These are phyloP conservation scores for Ascochyta pisi DNA, from an alignment of 2,329 filamentous ascomycete species.

Conservation along the genomic window DNA sequence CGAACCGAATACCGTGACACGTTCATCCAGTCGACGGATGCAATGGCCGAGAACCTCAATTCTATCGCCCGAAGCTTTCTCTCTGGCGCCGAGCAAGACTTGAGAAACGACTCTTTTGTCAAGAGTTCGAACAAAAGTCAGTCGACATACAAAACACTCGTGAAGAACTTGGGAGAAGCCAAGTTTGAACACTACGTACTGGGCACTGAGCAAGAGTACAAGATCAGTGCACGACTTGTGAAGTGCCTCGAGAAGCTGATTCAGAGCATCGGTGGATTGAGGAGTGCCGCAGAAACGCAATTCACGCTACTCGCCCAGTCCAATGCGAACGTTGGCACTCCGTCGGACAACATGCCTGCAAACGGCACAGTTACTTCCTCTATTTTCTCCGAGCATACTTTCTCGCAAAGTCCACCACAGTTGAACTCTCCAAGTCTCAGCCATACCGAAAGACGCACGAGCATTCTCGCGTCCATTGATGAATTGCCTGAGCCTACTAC, in stretches of 20 bases:
- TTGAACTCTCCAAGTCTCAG: conserved; percentile 41
- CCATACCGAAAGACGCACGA: conserved; percentile 40
- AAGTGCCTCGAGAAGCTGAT: conserved; percentile 84
- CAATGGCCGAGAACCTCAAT: conserved; percentile 80
- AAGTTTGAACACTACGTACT: conserved; percentile 87
- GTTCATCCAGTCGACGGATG: conserved; percentile 75
- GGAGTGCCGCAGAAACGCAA: conserved; percentile 88
- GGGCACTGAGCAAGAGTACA: conserved; percentile 80
- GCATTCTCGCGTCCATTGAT: conserved; percentile 52
- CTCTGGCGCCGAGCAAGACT: conserved; percentile 79
- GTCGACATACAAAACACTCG: conserved; percentile 71
- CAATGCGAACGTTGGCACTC: conserved; percentile 27
- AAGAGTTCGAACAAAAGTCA: conserved; percentile 69
- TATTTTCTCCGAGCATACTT: conserved; percentile 31
- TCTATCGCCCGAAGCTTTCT: conserved; percentile 84
- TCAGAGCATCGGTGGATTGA: conserved; percentile 87
- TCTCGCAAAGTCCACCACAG: conserved; percentile 34
- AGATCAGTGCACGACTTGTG: conserved; percentile 78
- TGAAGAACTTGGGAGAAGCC: conserved; percentile 80
- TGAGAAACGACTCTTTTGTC: conserved; percentile 71
- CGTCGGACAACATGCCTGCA: conserved; percentile 18
- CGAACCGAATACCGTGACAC: conserved; percentile 74
- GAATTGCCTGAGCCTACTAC: conserved; percentile 49
- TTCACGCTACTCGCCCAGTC: conserved; percentile 80
- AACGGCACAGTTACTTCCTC: conserved; percentile 34